Evolutionary conservation across 805 yeast genomes (phyloP).

Genomic region (Candida nanaspora): DNA sequence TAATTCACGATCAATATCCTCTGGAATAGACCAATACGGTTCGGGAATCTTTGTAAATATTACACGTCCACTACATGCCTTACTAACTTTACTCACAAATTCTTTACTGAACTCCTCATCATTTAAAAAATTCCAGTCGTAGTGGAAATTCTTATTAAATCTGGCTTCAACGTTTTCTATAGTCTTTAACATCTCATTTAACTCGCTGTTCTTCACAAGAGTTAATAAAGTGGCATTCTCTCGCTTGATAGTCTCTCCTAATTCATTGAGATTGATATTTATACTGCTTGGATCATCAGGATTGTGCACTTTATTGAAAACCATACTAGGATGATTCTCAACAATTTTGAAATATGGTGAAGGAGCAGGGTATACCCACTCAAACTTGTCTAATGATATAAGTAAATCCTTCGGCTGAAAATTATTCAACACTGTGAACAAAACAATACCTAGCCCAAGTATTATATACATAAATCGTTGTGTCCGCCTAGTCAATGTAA

Average conservation of each 20-base stretch:
- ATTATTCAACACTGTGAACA: too few species aligned
- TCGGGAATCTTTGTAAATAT: conserved; percentile 35
- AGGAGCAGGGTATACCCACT: not conserved
- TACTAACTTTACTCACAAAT: conserved; percentile 27
- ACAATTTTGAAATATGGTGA: not conserved
- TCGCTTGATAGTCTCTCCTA: conserved; percentile 3
- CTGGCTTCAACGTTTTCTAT: conserved; percentile 29
- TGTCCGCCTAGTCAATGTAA: too few species aligned
- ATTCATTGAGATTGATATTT: conserved; percentile 3
- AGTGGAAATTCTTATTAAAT: conserved; percentile 30
- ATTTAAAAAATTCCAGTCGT: conserved; percentile 41
- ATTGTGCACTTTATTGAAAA: too few species aligned
- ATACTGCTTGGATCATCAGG: not conserved
- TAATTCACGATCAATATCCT: conserved; percentile 27
- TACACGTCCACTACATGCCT: conserved; percentile 32
- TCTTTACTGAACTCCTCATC: conserved; percentile 35
- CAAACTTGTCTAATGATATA: not conserved
- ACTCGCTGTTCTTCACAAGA: conserved; percentile 33
- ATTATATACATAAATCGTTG: too few species aligned
- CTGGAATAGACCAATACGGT: conserved; percentile 43
- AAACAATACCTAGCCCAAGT: too few species aligned
- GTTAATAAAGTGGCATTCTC: conserved; percentile 58
- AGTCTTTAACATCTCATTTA: conserved; percentile 28
- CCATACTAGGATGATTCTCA: not conserved
- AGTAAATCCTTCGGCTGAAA: not conserved